Conservation (phyloP, 176 grass and related monocot genomes). For the Lolium rigidum region DNA sequence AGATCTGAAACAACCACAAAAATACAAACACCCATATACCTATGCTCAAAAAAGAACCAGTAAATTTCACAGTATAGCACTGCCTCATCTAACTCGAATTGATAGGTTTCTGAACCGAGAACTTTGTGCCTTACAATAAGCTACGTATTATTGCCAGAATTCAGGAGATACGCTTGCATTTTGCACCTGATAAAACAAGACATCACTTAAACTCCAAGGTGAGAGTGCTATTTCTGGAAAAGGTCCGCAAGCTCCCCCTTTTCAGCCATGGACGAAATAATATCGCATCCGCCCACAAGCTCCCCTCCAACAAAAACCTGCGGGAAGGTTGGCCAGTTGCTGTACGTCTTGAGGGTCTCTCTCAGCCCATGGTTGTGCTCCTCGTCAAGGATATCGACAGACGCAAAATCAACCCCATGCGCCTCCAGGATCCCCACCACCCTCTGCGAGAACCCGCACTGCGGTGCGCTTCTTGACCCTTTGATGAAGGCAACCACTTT, state of each 20-base stretch:
- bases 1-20: conserved; percentile 7
- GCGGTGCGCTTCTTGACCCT: conserved; percentile 87
- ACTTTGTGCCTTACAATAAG: not conserved
- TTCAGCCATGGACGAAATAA: conserved; percentile 87
- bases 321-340: conserved; percentile 92
- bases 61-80: not conserved
- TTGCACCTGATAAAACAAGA: conserved; percentile 23
- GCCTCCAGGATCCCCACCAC: conserved; percentile 85
- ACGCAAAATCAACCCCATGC: conserved; percentile 74
- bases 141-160: conserved; percentile 13
- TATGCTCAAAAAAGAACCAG: conserved; percentile 28
- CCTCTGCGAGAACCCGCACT: conserved; percentile 88
- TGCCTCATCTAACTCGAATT: conserved; percentile 9
- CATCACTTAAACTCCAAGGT: conserved; percentile 9
- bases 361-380: conserved; percentile 86
- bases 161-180: not conserved
- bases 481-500: conserved; percentile 98
- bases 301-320: conserved; percentile 87
- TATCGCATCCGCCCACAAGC: conserved; percentile 84
- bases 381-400: conserved; percentile 88
- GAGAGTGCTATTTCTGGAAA: conserved; percentile 58
- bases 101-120: conserved; percentile 9
- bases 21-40: not conserved
- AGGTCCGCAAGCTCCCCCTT: conserved; percentile 77
- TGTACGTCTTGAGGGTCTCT: conserved; percentile 83